Evolutionary conservation across 2,329 filamentous ascomycete genomes (phyloP).

Genomic region (Trichoderma hamatum): DNA sequence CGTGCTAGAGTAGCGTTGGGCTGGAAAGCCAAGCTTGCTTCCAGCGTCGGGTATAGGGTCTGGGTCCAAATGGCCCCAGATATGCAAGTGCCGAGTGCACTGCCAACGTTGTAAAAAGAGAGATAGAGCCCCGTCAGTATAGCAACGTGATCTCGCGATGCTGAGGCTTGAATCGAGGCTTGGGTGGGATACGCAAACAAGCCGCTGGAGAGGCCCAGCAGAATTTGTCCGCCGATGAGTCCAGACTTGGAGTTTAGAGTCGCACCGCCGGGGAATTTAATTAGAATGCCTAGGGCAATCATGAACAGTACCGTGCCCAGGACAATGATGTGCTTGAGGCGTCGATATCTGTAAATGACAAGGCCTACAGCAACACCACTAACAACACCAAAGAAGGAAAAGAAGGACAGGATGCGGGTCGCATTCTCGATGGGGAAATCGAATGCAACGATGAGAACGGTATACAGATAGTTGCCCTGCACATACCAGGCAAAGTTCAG

Average conservation of each 20-base stretch:
- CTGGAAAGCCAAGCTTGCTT: conserved; percentile 41
- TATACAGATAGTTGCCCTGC: conserved; percentile 63
- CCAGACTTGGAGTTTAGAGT: conserved; percentile 48
- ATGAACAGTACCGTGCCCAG: conserved; percentile 59
- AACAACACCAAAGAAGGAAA: conserved; percentile 56
- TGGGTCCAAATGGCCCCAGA: conserved; percentile 49
- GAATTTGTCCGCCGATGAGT: conserved; percentile 57
- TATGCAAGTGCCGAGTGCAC: conserved; percentile 46
- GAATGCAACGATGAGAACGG: conserved; percentile 61
- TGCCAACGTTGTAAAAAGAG: conserved; percentile 48
- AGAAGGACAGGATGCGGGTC: conserved; percentile 60
- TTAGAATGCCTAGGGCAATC: conserved; percentile 59
- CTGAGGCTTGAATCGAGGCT: conserved; percentile 46
- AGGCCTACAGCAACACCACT: conserved; percentile 56
- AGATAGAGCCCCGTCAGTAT: conserved; percentile 46
- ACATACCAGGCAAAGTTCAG: conserved; percentile 59
- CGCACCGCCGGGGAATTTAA: conserved; percentile 56
- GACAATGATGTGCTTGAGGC: conserved; percentile 62
- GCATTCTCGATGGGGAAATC: conserved; percentile 58
- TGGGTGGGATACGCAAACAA: conserved; percentile 54
- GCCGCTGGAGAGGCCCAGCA: conserved; percentile 61
- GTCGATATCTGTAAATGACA: conserved; percentile 54
- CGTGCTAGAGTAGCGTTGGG: conserved; percentile 41
- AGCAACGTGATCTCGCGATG: conserved; percentile 43
- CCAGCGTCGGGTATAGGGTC: conserved; percentile 40